Evolutionary conservation across 129 eudicot species (phyloP).

Genomic region (Artemisia annua): DNA sequence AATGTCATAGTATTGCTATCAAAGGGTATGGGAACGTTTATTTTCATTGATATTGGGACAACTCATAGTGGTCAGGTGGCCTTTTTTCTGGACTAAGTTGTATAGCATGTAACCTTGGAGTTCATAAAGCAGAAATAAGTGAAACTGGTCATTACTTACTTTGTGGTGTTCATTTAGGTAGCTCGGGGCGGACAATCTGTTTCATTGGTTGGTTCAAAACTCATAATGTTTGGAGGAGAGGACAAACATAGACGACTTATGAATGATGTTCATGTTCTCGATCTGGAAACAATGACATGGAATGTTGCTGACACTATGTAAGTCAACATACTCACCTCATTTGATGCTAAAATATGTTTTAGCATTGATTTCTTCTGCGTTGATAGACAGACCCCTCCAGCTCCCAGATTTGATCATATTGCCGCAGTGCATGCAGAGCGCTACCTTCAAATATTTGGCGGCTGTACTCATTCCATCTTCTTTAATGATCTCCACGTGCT

Average conservation of each 20-base stretch:
- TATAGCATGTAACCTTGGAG: background rate
- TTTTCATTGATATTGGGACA: slow-evolving; percentile 11
- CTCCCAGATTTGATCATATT: slow-evolving; percentile 93
- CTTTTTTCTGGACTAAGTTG: background rate
- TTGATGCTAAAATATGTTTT: slow-evolving; percentile 17
- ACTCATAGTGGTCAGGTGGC: slow-evolving; percentile 11
- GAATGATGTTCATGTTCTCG: slow-evolving; percentile 85
- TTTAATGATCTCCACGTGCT: slow-evolving; percentile 79
- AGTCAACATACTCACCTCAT: slow-evolving; percentile 18
- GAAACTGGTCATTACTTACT: slow-evolving; percentile 18
- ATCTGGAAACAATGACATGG: slow-evolving; percentile 83
- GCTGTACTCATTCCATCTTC: slow-evolving; percentile 94
- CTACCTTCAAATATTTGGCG: slow-evolving; percentile 88
- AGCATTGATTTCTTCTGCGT: slow-evolving; percentile 35
- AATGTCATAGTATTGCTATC: slow-evolving; percentile 3
- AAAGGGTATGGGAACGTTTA: background rate
- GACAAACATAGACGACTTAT: slow-evolving; percentile 55
- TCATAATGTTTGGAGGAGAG: slow-evolving; percentile 97
- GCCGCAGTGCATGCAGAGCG: slow-evolving; percentile 82
- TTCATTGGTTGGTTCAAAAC: slow-evolving; percentile 75
- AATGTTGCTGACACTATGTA: slow-evolving; percentile 61
- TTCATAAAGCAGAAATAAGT: slow-evolving; percentile 2
- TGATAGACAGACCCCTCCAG: slow-evolving; percentile 86
- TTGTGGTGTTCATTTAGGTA: slow-evolving; percentile 44
- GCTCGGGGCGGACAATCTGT: slow-evolving; percentile 93